A percentile compares a stretch with the other conserved stretches of the same genome.
Evolutionary conservation across 2,329 filamentous ascomycete genomes (phyloP).

Genomic region (Mycosphaerella arachidis): DNA sequence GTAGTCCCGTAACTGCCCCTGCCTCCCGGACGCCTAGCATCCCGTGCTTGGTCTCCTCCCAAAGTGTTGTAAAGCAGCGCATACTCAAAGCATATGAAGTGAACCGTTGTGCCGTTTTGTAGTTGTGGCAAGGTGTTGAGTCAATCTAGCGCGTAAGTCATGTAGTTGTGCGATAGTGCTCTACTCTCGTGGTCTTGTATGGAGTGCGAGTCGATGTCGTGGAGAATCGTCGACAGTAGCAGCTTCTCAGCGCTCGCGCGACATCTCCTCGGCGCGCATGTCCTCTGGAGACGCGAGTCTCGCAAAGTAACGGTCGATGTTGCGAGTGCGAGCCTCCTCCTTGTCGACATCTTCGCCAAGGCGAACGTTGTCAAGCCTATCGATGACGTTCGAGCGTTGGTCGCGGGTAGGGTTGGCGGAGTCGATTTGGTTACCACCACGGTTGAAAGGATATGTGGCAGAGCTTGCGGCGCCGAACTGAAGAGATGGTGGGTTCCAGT

Average conservation of each 20-base stretch:
- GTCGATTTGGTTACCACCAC: neutral
- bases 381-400: neutral
- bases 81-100: neutral
- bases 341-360: slow-evolving; percentile 5
- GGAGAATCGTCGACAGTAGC: neutral
- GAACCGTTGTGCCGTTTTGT: neutral
- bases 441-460: neutral
- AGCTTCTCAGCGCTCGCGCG: slow-evolving; percentile 13
- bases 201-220: neutral
- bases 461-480: neutral
- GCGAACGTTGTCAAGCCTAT: neutral
- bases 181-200: neutral
- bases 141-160: neutral
- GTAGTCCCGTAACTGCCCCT: neutral
- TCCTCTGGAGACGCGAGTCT: slow-evolving; percentile 6
- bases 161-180: neutral
- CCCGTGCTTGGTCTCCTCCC: neutral
- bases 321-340: slow-evolving; percentile 2
- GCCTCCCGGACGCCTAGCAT: neutral
- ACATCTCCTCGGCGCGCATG: slow-evolving; percentile 17
- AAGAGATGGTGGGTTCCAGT: neutral
- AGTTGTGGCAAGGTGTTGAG: neutral
- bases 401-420: neutral
- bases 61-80: neutral
- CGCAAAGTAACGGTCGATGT: slow-evolving; percentile 11